Conservation (phyloP, 2,329 filamentous ascomycete genomes). For the Pseudogymnoascus sp. region DNA sequence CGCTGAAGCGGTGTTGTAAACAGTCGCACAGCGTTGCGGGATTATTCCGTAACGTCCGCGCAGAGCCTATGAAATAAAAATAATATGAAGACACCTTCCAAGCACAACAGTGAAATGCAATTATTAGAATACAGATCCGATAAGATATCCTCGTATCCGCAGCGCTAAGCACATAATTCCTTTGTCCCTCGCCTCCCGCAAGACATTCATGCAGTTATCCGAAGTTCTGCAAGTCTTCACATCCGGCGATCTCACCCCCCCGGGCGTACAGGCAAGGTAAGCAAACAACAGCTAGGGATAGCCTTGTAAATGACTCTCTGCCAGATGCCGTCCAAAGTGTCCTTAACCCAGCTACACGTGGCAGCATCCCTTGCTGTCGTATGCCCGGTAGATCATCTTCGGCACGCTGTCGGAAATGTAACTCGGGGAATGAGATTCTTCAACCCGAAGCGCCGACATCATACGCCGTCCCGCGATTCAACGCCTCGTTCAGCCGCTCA, state of each 20-base stretch:
- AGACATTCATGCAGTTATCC: neutral
- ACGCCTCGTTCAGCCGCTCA: slow-evolving; percentile 60
- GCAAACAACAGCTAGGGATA: neutral
- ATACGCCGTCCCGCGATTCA: slow-evolving; percentile 35
- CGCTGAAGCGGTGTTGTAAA: slow-evolving; percentile 9
- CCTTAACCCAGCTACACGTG: neutral
- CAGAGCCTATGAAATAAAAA: neutral
- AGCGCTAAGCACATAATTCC: neutral
- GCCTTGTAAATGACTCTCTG: slow-evolving; percentile 1
- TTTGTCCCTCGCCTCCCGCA: neutral
- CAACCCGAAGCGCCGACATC: slow-evolving; percentile 9
- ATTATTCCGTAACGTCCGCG: neutral
- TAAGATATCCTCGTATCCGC: neutral
- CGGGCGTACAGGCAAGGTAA: neutral
- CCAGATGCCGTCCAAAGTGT: neutral
- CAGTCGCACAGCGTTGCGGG: neutral
- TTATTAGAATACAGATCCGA: neutral
- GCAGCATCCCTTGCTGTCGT: neutral
- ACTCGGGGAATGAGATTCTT: neutral
- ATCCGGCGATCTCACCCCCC: neutral
- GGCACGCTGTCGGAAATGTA: neutral
- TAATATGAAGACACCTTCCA: neutral
- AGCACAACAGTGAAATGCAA: slow-evolving; percentile 4
- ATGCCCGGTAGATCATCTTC: neutral
- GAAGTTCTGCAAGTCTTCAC: neutral